phyloP scores from a whole-genome alignment of 2,329 filamentous ascomycete genomes.

The Stachybotrys chartarum region DNA sequence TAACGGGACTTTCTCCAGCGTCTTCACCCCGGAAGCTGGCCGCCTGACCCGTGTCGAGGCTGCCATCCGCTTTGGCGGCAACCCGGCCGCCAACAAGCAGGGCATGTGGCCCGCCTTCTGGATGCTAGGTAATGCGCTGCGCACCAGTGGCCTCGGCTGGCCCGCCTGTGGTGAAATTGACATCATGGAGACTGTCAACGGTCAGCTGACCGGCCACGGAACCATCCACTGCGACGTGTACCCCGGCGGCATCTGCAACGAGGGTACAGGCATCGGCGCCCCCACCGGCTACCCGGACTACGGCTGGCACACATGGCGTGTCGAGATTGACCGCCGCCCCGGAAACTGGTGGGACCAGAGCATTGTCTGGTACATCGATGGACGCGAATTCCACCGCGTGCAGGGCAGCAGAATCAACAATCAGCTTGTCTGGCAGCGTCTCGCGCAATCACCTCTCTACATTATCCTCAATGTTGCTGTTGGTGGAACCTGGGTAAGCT shows the following conservation, averaged over 20 bases:
- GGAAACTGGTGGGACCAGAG: constrained; percentile 35
- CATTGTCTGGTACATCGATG: constrained; percentile 40
- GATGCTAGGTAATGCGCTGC: constrained; percentile 14
- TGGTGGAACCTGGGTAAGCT: constrained; percentile 39
- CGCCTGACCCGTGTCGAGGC: constrained; percentile 36
- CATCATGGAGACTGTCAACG: constrained; percentile 50
- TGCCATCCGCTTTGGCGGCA: constrained; percentile 37
- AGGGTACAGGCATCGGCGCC: constrained; percentile 35
- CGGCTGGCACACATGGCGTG: constrained; percentile 40
- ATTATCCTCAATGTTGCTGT: constrained; percentile 46
- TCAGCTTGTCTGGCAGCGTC: constrained; percentile 33
- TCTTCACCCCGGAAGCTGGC: constrained; percentile 35
- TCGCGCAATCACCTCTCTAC: constrained; percentile 40
- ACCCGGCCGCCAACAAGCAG: constrained; percentile 32
- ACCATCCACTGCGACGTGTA: constrained; percentile 43
- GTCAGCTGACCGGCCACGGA: constrained; percentile 35
- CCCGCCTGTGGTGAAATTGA: constrained; percentile 41
- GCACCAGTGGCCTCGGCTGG: constrained; percentile 11
- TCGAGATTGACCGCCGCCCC: constrained; percentile 38
- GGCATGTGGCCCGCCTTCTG: constrained; percentile 24
- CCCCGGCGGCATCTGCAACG: constrained; percentile 42
- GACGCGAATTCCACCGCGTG: constrained; percentile 30
- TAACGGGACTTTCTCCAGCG: constrained; percentile 1
- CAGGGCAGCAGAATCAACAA: constrained; percentile 34
- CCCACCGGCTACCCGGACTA: constrained; percentile 27